Evolutionary conservation across 495 filamentous ascomycete species (phyloP).

Genomic region (Pseudoneurospora amorphoporcata): DNA sequence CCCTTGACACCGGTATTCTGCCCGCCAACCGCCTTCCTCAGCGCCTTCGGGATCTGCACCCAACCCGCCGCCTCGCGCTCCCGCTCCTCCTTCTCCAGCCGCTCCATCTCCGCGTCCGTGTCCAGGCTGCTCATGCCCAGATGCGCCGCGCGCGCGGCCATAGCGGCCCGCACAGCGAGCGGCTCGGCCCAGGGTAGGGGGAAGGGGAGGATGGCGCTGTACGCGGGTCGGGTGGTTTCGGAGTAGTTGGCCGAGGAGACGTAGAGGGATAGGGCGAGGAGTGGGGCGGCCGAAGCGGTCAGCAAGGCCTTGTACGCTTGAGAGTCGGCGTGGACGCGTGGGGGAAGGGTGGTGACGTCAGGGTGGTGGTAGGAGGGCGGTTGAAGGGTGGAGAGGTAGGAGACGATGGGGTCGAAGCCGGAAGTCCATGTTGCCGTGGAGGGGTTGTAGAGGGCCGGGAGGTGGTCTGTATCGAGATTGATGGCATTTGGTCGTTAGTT

Average conservation of each 20-base stretch:
- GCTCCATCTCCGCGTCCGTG: slow-evolving; percentile 31
- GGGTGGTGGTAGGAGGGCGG: slow-evolving; percentile 53
- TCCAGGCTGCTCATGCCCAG: slow-evolving; percentile 49
- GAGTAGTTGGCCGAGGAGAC: slow-evolving; percentile 79
- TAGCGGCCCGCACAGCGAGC: slow-evolving; percentile 52
- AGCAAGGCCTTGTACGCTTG: slow-evolving; percentile 62
- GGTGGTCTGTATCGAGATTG: slow-evolving; percentile 43
- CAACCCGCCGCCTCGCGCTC: slow-evolving; percentile 21
- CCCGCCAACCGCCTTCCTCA: slow-evolving; percentile 12
- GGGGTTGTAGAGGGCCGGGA: slow-evolving; percentile 63
- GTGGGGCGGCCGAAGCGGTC: slow-evolving; percentile 49
- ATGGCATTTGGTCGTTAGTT: slow-evolving; percentile 4
- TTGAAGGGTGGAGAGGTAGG: slow-evolving; percentile 44
- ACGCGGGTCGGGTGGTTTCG: slow-evolving; percentile 60
- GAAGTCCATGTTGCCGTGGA: slow-evolving; percentile 43
- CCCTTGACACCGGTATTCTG: slow-evolving; percentile 1
- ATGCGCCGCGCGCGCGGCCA: slow-evolving; percentile 59
- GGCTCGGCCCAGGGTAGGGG: slow-evolving; percentile 75
- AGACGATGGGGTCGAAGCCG: slow-evolving; percentile 64
- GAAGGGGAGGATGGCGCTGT: slow-evolving; percentile 65
- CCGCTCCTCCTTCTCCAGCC: slow-evolving; percentile 18
- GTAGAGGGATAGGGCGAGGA: slow-evolving; percentile 76
- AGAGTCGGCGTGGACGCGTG: slow-evolving; percentile 56
- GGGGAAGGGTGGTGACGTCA: slow-evolving; percentile 41
- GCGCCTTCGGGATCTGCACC: slow-evolving; percentile 19